Evolutionary conservation across 2,329 filamentous ascomycete species (phyloP).

Genomic region (Leptographium radiaticola): DNA sequence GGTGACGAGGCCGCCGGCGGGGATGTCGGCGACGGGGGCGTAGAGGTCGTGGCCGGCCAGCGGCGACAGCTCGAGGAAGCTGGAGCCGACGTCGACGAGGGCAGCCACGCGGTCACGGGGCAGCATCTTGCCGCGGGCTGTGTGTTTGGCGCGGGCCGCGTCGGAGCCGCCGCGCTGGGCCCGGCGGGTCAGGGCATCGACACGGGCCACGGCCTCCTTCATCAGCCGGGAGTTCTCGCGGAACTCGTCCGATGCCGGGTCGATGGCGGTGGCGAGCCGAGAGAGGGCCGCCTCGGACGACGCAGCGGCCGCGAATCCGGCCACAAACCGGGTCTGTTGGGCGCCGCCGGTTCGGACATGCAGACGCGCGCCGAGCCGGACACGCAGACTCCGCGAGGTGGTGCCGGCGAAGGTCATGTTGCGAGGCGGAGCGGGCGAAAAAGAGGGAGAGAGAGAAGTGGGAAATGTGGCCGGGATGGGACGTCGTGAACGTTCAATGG

Average conservation of each 20-base stretch:
- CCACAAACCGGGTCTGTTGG: conserved; percentile 26
- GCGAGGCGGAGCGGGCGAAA: background rate
- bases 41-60: conserved; percentile 60
- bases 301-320: conserved; percentile 67
- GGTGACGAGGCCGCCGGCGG: conserved; percentile 82
- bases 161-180: conserved; percentile 66
- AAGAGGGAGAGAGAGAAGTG: background rate
- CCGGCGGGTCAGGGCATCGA: conserved; percentile 57
- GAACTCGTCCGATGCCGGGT: conserved; percentile 66
- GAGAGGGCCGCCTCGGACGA: conserved; percentile 73
- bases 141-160: conserved; percentile 78
- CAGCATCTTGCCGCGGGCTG: conserved; percentile 85
- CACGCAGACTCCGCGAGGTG: no score
- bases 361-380: no score
- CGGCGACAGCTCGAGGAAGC: conserved; percentile 88
- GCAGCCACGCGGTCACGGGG: conserved; percentile 79
- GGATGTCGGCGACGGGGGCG: conserved; percentile 75
- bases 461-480: background rate
- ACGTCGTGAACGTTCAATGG: no score
- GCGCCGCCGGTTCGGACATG: no score
- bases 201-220: conserved; percentile 53
- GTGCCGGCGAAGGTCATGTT: background rate
- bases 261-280: conserved; percentile 61
- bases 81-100: conserved; percentile 76
- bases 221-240: conserved; percentile 70